Conservation (phyloP, 176 grass and related monocot genomes). For the Tillandsia fasciculata region DNA sequence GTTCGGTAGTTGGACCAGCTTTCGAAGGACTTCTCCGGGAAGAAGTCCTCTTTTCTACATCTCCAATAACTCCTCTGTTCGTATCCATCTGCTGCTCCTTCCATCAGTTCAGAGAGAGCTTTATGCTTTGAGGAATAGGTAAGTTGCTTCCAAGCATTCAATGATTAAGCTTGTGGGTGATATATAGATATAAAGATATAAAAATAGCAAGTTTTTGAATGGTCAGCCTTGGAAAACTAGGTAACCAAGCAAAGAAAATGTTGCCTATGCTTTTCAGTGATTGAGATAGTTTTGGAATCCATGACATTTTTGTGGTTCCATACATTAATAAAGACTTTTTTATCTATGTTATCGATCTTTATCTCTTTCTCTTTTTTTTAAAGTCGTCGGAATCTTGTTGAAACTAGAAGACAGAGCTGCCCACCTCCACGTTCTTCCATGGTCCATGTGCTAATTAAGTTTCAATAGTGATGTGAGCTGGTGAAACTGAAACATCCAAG, state of each 20-base stretch:
- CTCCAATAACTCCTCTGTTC: slow-evolving; percentile 56
- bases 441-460: too few relatives aligned
- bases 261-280: background rate
- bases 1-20: slow-evolving; percentile 53
- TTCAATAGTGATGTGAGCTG: too few relatives aligned
- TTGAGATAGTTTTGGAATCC: background rate
- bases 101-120: background rate
- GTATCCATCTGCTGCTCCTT: background rate
- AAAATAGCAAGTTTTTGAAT: background rate
- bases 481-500: too few relatives aligned
- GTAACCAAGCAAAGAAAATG: background rate
- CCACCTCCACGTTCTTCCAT: too few relatives aligned
- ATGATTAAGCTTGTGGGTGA: background rate
- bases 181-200: background rate
- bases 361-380: background rate
- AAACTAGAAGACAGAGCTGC: background rate
- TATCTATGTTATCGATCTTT: background rate
- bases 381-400: background rate
- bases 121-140: background rate
- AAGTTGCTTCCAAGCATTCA: background rate
- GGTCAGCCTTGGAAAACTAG: background rate
- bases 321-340: background rate
- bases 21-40: slow-evolving; percentile 88
- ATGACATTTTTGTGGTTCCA: background rate
- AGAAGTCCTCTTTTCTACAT: slow-evolving; percentile 72